Evolutionary conservation across 805 yeast species (phyloP).

Genomic region (Ogataea chonburiensis): DNA sequence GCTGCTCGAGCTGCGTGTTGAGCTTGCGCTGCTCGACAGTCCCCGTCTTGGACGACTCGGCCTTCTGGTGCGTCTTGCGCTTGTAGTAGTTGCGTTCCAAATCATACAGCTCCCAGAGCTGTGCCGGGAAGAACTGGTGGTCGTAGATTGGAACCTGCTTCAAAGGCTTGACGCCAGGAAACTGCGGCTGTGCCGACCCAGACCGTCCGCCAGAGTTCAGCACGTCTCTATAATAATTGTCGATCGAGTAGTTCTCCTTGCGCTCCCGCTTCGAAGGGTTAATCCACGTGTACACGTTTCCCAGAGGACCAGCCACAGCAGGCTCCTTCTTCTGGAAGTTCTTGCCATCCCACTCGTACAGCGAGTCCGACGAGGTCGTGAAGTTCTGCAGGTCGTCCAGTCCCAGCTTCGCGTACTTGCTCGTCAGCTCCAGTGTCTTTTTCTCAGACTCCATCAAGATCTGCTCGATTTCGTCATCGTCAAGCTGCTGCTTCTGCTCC

Average conservation of each 20-base stretch:
- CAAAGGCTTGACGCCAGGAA: constrained; percentile 76
- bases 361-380: constrained; percentile 52
- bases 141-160: constrained; percentile 80
- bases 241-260: constrained; percentile 82
- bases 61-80: constrained; percentile 62
- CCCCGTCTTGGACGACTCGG: constrained; percentile 60
- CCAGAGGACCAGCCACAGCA: constrained; percentile 30
- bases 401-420: constrained; percentile 65
- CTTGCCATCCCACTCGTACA: constrained; percentile 87
- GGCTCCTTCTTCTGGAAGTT: constrained; percentile 67
- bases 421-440: constrained; percentile 60
- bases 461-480: constrained; percentile 60
- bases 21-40: constrained; percentile 21
- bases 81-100: constrained; percentile 77
- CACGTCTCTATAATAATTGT: constrained; percentile 57
- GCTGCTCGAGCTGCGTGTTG: constrained; percentile 51
- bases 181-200: constrained; percentile 33
- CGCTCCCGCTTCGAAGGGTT: constrained; percentile 84
- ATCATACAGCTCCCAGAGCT: constrained; percentile 72
- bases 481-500: constrained; percentile 37
- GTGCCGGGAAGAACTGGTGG: constrained; percentile 87
- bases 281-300: constrained; percentile 64
- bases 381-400: constrained; percentile 77
- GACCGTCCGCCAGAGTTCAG: constrained; percentile 70
- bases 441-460: constrained; percentile 59